phyloP scores from a whole-genome alignment of 2,329 filamentous ascomycete species.

The Pseudocercospora pini-densiflorae region DNA sequence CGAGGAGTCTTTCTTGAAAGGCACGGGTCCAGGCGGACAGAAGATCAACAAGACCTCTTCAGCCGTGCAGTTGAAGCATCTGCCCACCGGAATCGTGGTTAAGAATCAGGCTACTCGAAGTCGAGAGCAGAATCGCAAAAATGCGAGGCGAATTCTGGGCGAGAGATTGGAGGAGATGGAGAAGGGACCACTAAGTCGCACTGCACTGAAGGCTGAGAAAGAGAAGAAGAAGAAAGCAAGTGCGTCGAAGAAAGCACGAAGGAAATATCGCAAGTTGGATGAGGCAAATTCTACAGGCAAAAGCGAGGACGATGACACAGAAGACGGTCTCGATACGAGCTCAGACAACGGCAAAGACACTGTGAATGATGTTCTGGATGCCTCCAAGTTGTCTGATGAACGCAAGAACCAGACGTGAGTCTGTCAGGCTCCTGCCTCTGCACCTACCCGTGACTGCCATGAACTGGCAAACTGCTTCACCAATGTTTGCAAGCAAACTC shows the following conservation, averaged over 20 bases:
- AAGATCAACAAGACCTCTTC: slow-evolving; percentile 99
- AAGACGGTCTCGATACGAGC: neutral
- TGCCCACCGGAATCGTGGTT: slow-evolving; percentile 87
- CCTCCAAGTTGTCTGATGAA: neutral
- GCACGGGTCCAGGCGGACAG: slow-evolving; percentile 89
- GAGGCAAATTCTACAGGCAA: slow-evolving; percentile 49
- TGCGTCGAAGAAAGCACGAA: slow-evolving; percentile 76
- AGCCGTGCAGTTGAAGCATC: slow-evolving; percentile 88
- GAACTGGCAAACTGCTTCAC: neutral
- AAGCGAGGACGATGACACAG: neutral
- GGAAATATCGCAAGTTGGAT: slow-evolving; percentile 73
- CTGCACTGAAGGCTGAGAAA: slow-evolving; percentile 65
- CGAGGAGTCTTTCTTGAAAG: slow-evolving; percentile 84
- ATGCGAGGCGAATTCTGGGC: slow-evolving; percentile 77
- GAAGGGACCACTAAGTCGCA: slow-evolving; percentile 72
- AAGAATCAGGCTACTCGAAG: slow-evolving; percentile 94
- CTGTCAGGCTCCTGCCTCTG: neutral
- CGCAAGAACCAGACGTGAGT: neutral
- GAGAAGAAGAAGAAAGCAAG: slow-evolving; percentile 75
- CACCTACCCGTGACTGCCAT: neutral
- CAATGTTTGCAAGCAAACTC: slow-evolving; percentile 7
- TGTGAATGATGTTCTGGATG: neutral
- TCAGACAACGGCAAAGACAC: neutral
- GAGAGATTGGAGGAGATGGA: slow-evolving; percentile 75
- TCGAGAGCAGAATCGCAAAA: slow-evolving; percentile 82